phyloP scores from a whole-genome alignment of 192 early-diverging fungal genomes.

The Backusella liffmaniae region DNA sequence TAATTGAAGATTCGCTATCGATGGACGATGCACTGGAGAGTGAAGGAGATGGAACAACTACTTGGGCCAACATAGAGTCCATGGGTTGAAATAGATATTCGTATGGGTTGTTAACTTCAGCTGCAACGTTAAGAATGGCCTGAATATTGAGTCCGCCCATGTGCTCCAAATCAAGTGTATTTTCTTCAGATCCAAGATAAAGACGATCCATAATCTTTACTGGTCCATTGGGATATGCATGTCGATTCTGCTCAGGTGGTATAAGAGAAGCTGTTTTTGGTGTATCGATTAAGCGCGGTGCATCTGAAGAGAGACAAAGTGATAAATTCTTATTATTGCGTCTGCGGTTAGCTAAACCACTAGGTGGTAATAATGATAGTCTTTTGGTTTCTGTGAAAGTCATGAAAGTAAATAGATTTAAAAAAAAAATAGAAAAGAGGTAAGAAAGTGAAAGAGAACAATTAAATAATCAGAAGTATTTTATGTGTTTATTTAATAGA shows the following conservation, averaged over 20 bases:
- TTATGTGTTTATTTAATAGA: not conserved
- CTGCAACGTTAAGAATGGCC: conserved; percentile 75
- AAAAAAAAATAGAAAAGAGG: conserved; percentile 1
- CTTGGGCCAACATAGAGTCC: not conserved
- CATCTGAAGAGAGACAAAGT: conserved; percentile 12
- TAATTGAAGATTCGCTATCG: not conserved
- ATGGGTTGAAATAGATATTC: conserved; percentile 22
- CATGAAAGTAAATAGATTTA: not conserved
- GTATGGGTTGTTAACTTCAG: conserved; percentile 54
- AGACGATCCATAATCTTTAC: conserved; percentile 62
- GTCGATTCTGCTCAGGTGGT: conserved; percentile 2
- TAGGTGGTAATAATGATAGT: conserved; percentile 12
- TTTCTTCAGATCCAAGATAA: conserved; percentile 65
- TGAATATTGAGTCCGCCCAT: conserved; percentile 53
- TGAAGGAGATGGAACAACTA: conserved; percentile 4
- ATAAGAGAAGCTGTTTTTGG: not conserved
- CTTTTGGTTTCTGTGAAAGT: conserved; percentile 7
- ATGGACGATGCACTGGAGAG: conserved; percentile 8
- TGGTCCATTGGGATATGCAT: conserved; percentile 57
- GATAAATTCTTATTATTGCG: conserved; percentile 36
- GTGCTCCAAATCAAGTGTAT: conserved; percentile 50
- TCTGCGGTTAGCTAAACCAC: conserved; percentile 19
- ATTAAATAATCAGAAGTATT: not conserved
- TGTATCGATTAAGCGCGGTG: not conserved
- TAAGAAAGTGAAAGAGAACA: not conserved